Conservation (phyloP, 2,329 filamentous ascomycete species). For the Exophiala aquamarina region DNA sequence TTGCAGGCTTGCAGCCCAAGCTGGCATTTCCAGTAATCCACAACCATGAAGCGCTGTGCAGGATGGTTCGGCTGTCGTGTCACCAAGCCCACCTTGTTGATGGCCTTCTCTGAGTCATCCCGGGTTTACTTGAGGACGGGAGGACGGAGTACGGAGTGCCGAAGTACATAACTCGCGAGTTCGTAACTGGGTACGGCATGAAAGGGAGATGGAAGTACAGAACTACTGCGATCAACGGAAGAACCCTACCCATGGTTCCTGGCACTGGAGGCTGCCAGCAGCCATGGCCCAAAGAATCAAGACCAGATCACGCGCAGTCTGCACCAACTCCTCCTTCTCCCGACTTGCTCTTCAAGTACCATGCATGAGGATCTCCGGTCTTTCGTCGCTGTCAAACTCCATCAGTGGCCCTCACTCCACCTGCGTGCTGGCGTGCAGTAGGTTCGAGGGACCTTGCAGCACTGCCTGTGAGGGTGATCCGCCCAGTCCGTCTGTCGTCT, state of each 20-base stretch:
- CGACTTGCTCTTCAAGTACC: slow-evolving; percentile 16
- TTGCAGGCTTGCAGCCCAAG: no score
- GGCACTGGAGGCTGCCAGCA: background rate
- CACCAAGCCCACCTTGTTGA: background rate
- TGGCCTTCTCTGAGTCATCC: background rate
- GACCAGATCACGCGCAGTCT: slow-evolving; percentile 12
- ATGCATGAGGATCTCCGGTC: slow-evolving; percentile 12
- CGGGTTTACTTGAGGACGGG: background rate
- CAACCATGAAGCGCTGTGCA: slow-evolving; percentile 1
- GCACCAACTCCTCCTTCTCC: background rate
- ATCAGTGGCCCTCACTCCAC: background rate
- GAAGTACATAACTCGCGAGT: no score
- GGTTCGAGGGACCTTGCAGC: slow-evolving; percentile 13
- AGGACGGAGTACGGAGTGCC: no score
- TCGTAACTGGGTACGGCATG: no score
- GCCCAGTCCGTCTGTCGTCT: no score
- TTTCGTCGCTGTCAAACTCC: slow-evolving; percentile 1
- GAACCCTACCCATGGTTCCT: no score
- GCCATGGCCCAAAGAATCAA: slow-evolving; percentile 9
- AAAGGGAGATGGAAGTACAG: no score
- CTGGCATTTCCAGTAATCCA: background rate
- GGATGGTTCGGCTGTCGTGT: background rate
- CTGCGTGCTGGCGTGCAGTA: background rate
- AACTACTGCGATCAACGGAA: no score
- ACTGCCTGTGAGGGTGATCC: no score